Base-by-base conservation (phyloP, 1,284 basidiomycete species). In the Rhodotorula sp. region DNA sequence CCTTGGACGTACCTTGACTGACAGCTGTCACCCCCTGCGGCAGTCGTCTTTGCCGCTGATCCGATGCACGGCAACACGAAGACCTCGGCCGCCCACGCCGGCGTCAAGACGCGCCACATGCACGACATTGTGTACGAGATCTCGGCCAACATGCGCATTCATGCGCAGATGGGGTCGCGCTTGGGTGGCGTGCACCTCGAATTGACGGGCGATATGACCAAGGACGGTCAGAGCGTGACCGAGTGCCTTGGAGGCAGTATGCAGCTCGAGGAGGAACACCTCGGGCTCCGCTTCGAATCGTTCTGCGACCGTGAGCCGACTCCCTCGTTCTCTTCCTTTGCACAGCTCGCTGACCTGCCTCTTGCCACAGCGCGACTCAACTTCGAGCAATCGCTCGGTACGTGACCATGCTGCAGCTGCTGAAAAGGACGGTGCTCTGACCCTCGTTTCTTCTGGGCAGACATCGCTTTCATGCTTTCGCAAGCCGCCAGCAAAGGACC, bases 121-220 rank as follows among this genome's bases (percentile, higher is more conserved):
- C 87, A 88, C 53, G 93, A 93, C 62, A 92, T 99, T 79, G 90
- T 98, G 67, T 85, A 85, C 64, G 95, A 99, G 81, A 86, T 99
- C 54, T 89, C 89, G 0, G 83, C 89, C 1, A 91, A 89, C 69
- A 85, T 97, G 73, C 85, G 86, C 30, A 93, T 97, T 71, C 95
- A 97, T 80, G 81, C 86, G 10, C 82, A 85, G 55, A 86, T 85
- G 74, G 83, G 83, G 24, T 93, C 91, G 8, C 86, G 88, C 49
- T 84, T 98, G 2, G 90, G 89, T n/a, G 95, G 95, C n/a, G 90
- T 97, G 29, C 94, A 93, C 79, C 87, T 99, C 55, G 95, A 99
- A 82, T 89, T 99, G 79, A 99, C 95, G 0, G 95, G 95, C 24
- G 95, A 99, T 80, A 84, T 96, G 64, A 93, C 92, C 74, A 90